Evolutionary conservation across 1,284 basidiomycete species (phyloP).

Genomic region (Phlebopus sp.): DNA sequence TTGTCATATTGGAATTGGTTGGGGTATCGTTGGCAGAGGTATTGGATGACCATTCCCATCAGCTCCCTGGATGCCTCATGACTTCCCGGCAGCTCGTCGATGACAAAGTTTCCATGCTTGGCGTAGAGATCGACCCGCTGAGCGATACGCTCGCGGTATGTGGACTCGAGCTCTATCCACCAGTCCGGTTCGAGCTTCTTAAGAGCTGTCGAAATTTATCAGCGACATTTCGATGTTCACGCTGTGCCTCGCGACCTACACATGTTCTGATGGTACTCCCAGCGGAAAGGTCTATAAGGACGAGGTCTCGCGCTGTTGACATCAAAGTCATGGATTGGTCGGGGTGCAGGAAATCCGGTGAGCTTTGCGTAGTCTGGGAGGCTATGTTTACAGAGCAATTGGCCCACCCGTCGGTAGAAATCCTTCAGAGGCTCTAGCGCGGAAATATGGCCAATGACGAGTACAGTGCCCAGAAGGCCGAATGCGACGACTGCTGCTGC

Average conservation of each 20-base stretch:
- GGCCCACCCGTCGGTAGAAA: conserved; percentile 12
- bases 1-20: conserved; percentile 39
- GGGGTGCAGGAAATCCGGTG: conserved; percentile 42
- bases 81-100: conserved; percentile 41
- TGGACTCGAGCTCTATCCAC: conserved; percentile 53
- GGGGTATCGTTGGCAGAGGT: conserved; percentile 46
- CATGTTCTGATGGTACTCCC: conserved; percentile 54
- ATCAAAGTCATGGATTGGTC: conserved; percentile 41
- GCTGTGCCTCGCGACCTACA: conserved; percentile 30
- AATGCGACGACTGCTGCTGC: neutral
- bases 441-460: neutral
- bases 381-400: conserved; percentile 5
- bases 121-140: conserved; percentile 40
- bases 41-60: conserved; percentile 50
- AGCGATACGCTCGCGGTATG: conserved; percentile 42
- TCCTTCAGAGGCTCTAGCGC: neutral
- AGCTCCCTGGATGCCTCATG: conserved; percentile 43
- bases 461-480: conserved; percentile 5
- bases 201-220: conserved; percentile 33
- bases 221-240: neutral
- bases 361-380: conserved; percentile 37
- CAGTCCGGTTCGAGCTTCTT: conserved; percentile 48
- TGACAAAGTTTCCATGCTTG: conserved; percentile 36
- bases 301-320: conserved; percentile 41
- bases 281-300: conserved; percentile 52